These are phyloP conservation scores for Hypsizygus ulmarius DNA, from an alignment of 1,284 basidiomycete species.

Conservation along the genomic window DNA sequence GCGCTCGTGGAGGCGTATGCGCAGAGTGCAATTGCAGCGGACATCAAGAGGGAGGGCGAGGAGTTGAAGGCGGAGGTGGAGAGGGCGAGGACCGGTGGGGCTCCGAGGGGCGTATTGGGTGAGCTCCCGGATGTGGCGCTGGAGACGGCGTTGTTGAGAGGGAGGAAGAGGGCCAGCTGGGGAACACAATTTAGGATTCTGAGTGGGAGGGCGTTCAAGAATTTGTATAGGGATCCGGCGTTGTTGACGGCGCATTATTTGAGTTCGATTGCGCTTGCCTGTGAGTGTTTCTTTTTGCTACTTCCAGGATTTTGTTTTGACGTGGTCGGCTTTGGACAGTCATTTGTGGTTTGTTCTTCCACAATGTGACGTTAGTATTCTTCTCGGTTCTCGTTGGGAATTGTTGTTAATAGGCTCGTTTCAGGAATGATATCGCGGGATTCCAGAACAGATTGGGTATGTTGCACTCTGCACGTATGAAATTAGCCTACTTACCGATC, in stretches of 20 bases:
- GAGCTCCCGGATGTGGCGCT: slow-evolving; percentile 63
- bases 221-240: slow-evolving; percentile 91
- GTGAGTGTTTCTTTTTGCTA: slow-evolving; percentile 44
- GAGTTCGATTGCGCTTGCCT: slow-evolving; percentile 78
- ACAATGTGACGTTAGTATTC: slow-evolving; percentile 60
- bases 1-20: slow-evolving; percentile 75
- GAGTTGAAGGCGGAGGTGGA: slow-evolving; percentile 38
- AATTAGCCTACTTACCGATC: too few species aligned
- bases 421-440: slow-evolving; percentile 86
- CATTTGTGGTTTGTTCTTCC: slow-evolving; percentile 81
- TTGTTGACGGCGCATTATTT: slow-evolving; percentile 89
- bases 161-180: slow-evolving; percentile 83
- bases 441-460: slow-evolving; percentile 87
- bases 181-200: slow-evolving; percentile 90
- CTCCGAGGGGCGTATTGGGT: slow-evolving; percentile 26
- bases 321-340: slow-evolving; percentile 40
- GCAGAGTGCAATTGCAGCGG: slow-evolving; percentile 63
- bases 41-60: slow-evolving; percentile 65
- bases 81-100: slow-evolving; percentile 22
- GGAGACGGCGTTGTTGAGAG: slow-evolving; percentile 68
- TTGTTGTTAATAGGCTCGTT: slow-evolving; percentile 15
- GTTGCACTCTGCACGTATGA: slow-evolving; percentile 10
- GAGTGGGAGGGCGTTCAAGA: slow-evolving; percentile 97
- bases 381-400: background rate
- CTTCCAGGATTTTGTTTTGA: slow-evolving; percentile 7